Conservation (phyloP, 768 basidiomycete species). For the Xerocomellus amylosporus region DNA sequence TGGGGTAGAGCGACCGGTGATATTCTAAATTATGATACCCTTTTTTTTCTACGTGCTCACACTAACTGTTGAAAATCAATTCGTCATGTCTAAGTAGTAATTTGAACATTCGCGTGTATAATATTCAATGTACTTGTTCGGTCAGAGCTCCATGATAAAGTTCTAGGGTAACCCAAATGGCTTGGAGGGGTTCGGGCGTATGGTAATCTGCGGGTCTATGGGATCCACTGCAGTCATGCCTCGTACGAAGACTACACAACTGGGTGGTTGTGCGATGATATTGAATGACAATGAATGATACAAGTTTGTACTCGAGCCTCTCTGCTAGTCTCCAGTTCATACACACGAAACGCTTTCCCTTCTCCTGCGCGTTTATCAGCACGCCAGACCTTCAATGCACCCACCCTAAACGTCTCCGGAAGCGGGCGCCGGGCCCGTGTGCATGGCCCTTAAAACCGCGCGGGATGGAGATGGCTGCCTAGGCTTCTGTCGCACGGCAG, state of each 20-base stretch:
- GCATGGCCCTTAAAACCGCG: slow-evolving; percentile 20
- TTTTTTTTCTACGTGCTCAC: background rate
- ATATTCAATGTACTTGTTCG: background rate
- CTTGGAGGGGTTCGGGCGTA: background rate
- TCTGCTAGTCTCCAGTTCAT: slow-evolving; percentile 24
- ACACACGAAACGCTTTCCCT: slow-evolving; percentile 21
- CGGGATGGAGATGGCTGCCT: slow-evolving; percentile 15
- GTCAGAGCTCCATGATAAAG: background rate
- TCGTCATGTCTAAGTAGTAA: background rate
- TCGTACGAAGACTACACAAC: too few relatives aligned
- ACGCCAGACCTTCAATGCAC: slow-evolving; percentile 9
- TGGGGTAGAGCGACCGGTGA: too few relatives aligned
- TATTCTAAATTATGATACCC: background rate
- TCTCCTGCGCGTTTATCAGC: background rate
- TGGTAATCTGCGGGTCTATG: too few relatives aligned
- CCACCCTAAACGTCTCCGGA: slow-evolving; percentile 14
- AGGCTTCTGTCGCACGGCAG: slow-evolving; percentile 6
- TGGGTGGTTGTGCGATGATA: background rate
- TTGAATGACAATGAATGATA: background rate
- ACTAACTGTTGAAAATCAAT: background rate
- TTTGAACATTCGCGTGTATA: background rate
- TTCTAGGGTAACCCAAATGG: background rate
- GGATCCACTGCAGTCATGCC: too few relatives aligned
- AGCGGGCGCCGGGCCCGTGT: slow-evolving; percentile 12
- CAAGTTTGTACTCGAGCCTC: background rate